phyloP scores from a whole-genome alignment of 148 eudicot species.

The Chenopodium berlandieri region DNA sequence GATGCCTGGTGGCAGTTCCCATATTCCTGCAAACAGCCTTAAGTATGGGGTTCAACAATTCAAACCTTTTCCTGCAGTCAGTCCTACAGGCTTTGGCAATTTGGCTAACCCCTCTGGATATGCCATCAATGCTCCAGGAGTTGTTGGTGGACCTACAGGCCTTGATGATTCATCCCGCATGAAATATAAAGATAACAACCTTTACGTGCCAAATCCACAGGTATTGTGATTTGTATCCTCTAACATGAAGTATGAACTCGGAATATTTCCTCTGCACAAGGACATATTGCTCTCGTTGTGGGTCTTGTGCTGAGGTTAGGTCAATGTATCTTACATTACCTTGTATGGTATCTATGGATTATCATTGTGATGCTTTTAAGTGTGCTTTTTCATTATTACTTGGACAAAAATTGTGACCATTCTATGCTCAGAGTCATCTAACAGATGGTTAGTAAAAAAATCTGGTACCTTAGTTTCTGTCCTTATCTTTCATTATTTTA shows the following conservation, averaged over 20 bases:
- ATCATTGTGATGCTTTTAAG: no score
- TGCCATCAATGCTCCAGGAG: conserved; percentile 74
- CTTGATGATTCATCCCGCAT: conserved; percentile 76
- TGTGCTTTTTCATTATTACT: no score
- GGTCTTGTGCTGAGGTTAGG: neutral
- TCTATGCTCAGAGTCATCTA: neutral
- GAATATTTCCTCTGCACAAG: neutral
- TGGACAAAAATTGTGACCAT: neutral
- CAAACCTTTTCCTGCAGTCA: conserved; percentile 72
- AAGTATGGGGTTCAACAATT: conserved; percentile 87
- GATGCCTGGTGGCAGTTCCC: conserved; percentile 86
- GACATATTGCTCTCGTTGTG: neutral
- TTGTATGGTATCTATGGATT: neutral
- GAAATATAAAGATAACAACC: conserved; percentile 77
- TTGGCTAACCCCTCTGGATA: conserved; percentile 65
- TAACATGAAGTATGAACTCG: neutral
- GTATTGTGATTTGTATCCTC: conserved; percentile 25
- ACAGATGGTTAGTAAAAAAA: no score
- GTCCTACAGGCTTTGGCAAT: conserved; percentile 70
- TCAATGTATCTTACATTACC: neutral
- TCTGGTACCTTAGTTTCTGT: neutral
- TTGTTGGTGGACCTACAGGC: conserved; percentile 69
- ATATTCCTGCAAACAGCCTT: conserved; percentile 51
- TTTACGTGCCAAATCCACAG: conserved; percentile 86
- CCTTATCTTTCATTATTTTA: neutral